phyloP scores from a whole-genome alignment of 768 basidiomycete genomes.

The Xerocomus brunneocitrinus region DNA sequence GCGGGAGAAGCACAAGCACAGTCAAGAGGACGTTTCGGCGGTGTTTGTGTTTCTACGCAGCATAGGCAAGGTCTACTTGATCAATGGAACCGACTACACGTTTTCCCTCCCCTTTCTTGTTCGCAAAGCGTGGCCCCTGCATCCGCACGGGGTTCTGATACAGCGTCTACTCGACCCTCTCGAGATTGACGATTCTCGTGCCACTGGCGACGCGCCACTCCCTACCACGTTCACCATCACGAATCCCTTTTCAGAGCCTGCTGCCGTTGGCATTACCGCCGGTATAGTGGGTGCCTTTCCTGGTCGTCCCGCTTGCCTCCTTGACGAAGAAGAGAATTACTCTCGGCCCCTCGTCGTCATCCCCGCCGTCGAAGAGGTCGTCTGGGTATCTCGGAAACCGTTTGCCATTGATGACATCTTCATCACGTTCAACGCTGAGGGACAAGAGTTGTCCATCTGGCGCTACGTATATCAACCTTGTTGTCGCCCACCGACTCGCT shows the following conservation, averaged over 20 bases:
- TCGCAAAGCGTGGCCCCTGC: constrained; percentile 70
- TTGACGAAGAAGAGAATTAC: constrained; percentile 52
- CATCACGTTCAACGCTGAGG: constrained; percentile 56
- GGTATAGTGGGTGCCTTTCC: constrained; percentile 49
- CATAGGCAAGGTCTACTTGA: constrained; percentile 65
- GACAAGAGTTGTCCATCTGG: constrained; percentile 59
- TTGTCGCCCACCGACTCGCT: constrained; percentile 41
- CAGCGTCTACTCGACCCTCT: constrained; percentile 65
- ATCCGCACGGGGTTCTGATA: constrained; percentile 75
- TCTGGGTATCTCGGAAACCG: constrained; percentile 52
- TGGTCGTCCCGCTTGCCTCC: constrained; percentile 34
- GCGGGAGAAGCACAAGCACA: constrained; percentile 35
- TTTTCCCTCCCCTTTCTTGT: constrained; percentile 81
- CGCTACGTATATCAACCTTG: constrained; percentile 57
- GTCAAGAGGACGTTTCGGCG: constrained; percentile 43
- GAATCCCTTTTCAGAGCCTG: constrained; percentile 71
- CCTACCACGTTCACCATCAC: constrained; percentile 80
- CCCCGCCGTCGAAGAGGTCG: constrained; percentile 58
- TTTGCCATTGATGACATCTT: constrained; percentile 44
- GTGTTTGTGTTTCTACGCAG: constrained; percentile 77
- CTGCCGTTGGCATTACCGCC: constrained; percentile 61
- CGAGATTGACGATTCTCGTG: constrained; percentile 62
- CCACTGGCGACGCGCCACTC: constrained; percentile 62
- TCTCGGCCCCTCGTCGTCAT: constrained; percentile 50
- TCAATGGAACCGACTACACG: constrained; percentile 69